Evolutionary conservation across 1,139 yeast genomes (phyloP).

Genomic region (Yamadazyma kanchanaburiensis): DNA sequence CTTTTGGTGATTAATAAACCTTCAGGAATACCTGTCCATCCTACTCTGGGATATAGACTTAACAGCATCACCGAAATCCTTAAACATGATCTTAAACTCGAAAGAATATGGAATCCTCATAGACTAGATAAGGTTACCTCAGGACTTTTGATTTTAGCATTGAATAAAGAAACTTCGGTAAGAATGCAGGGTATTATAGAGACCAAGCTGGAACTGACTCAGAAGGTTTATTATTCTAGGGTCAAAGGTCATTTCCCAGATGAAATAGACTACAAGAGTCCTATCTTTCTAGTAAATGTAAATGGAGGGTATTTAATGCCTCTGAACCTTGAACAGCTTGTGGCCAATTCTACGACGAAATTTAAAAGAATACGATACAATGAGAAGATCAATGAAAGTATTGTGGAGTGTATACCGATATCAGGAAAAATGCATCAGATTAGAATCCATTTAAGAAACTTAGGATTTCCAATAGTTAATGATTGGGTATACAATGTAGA

Average conservation of each 20-base stretch:
- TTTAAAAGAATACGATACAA: conserved; percentile 26
- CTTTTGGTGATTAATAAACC: conserved; percentile 69
- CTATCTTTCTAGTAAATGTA: conserved; percentile 33
- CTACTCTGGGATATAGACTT: conserved; percentile 61
- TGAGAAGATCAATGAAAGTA: conserved; percentile 37
- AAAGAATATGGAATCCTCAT: conserved; percentile 55
- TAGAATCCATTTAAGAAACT: conserved; percentile 62
- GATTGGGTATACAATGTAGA: conserved; percentile 53
- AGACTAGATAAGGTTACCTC: conserved; percentile 74
- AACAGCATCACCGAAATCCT: conserved; percentile 63
- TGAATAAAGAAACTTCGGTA: conserved; percentile 41
- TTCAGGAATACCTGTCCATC: conserved; percentile 76
- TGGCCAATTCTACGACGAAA: conserved; percentile 30
- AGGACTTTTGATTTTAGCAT: conserved; percentile 64
- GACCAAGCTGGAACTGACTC: conserved; percentile 29
- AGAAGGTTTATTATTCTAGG: conserved; percentile 57
- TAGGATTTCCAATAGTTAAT: conserved; percentile 68
- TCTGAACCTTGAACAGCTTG: conserved; percentile 21
- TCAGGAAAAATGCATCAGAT: conserved; percentile 83
- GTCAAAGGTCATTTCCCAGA: conserved; percentile 59
- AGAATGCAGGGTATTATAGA: conserved; percentile 38
- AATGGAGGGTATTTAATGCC: conserved; percentile 38
- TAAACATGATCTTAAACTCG: conserved; percentile 32
- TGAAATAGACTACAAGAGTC: conserved; percentile 23
- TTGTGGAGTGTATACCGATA: conserved; percentile 62